Conservation (phyloP, 148 eudicot genomes). For the Amaranthus cruentus region DNA sequence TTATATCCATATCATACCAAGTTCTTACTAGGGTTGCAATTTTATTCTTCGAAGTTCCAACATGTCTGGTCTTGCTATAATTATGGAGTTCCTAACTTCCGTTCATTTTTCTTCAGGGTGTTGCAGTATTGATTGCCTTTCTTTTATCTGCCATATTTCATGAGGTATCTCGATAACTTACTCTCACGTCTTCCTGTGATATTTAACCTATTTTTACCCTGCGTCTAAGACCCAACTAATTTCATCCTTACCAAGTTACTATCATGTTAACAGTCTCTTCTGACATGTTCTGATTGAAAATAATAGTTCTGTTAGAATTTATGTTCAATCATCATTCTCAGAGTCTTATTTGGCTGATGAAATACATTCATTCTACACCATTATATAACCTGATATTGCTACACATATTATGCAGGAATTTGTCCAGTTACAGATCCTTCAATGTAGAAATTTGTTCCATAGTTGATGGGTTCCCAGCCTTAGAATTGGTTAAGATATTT, state of each 20-base stretch:
- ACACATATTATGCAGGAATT: neutral
- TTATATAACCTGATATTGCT: neutral
- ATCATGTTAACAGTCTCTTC: neutral
- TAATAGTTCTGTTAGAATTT: neutral
- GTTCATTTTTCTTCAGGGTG: constrained; percentile 45
- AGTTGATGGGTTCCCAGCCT: neutral
- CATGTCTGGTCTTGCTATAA: neutral
- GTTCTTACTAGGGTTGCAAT: neutral
- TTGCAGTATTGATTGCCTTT: constrained; percentile 72
- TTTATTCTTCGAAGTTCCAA: neutral
- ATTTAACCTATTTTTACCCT: neutral
- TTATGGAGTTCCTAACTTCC: neutral
- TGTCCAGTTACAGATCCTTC: too few relatives aligned
- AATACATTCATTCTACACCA: neutral
- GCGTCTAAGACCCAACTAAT: neutral
- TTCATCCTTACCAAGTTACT: neutral
- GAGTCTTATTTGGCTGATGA: neutral
- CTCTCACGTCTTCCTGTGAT: neutral
- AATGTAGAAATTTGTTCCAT: neutral
- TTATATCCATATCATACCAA: neutral
- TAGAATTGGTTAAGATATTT: neutral
- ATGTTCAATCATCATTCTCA: neutral
- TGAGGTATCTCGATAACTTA: constrained; percentile 50
- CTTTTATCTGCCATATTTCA: constrained; percentile 85
- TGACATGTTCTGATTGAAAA: neutral